Base-by-base conservation (phyloP, 306 rosid genomes). In the Vicia faba region DNA sequence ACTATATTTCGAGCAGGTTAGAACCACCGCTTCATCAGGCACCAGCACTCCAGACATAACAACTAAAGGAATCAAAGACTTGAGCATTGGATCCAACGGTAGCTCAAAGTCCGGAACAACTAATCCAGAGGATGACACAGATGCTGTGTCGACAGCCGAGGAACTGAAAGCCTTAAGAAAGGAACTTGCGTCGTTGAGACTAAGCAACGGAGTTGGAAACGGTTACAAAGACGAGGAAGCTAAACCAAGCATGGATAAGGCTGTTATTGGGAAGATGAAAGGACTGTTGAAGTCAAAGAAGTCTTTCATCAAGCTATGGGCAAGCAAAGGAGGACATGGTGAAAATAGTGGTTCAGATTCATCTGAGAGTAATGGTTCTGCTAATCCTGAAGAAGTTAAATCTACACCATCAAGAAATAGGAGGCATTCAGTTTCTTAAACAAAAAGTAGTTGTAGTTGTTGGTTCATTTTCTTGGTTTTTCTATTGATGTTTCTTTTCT, bases 291-390 rank as follows among this genome's bases (percentile, higher is more conserved):
- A 81, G 81, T 86, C 97, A 58, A 93, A 88, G 74, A 92, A 79
- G 85, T 78, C 95, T 16, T 88, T 93, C 78, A 70, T 85, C 29
- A 86, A 84, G 82, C 87, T 82, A 15, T 90, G 88, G 88, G 80
- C 97, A n/a, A 86, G 73, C 82, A 95, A 93, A 78, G 97, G 92
- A 25, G 89, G 84, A 62, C 87, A 75, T 1, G 97, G 86, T 0
- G 97, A 86, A 64, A 90, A 90, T 64, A 95, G 97, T 65, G 95
- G 99, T 35, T 95, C 99, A 0, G 99, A 95, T 50, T 90, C 99
- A 7, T 88, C 97, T 0, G 97, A 81, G 55, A 86, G 97, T 54
- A 87, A 76, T 51, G 93, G 87, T 65, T 93, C 97, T 70, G 88
- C 78, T 44, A 85, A 84, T 61, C 96, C 91, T 4, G 99, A 93